Evolutionary conservation across 495 filamentous ascomycete genomes (phyloP), one percentile per base, ranked within the genome.

Genomic region (Lasiosphaeris hirsuta): DNA sequence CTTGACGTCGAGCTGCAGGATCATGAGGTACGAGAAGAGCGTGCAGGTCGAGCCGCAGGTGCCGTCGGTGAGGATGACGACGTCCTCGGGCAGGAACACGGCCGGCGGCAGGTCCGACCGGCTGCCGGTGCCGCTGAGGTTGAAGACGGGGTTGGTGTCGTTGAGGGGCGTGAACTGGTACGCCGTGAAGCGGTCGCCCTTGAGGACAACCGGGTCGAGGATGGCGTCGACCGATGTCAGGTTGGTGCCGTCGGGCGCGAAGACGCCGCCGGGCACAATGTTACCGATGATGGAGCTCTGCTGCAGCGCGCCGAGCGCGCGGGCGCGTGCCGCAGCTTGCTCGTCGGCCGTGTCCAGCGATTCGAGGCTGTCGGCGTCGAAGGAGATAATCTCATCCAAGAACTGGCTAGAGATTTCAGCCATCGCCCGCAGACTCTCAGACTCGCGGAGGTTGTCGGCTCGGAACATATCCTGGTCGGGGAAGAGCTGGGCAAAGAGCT

Each of bases 21-120:
- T 78, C 79, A 86, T 80, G 42, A 85, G 73, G 57, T 85, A 78
- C 36, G 72, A 67, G 65, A 87, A 86, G 66, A 84, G 71, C 1
- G 79, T 78, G 69, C 84, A 87, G 9, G 84, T 84, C 5, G 79
- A 84, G 33, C 78, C 78, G 64, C 84, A 87, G 63, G 77, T 79
- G 58, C 84, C 83, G 62, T 87, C 83, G n/a, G 63, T 65, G 17
- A 65, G 57, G 36, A 68, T 30, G 34, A 68, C 52, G 40, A 65
- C 59, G 52, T 68, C 41, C 18, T 62, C 58, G 15, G 60, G 63
- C 17, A 1, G 8, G 51, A 64, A 66, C 10, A 56, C 59, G 19
- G 58, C 60, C 5, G 55, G 59, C 18, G 61, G 61, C 0, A 60
- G 51, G 43, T 64, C 62, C 33, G 64, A 7, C 14, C 60, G 50